A percentile compares a stretch with the other conserved stretches of the same genome.
Evolutionary conservation across 1,284 basidiomycete species (phyloP).

Genomic region (Ustanciosporium gigantosporum): DNA sequence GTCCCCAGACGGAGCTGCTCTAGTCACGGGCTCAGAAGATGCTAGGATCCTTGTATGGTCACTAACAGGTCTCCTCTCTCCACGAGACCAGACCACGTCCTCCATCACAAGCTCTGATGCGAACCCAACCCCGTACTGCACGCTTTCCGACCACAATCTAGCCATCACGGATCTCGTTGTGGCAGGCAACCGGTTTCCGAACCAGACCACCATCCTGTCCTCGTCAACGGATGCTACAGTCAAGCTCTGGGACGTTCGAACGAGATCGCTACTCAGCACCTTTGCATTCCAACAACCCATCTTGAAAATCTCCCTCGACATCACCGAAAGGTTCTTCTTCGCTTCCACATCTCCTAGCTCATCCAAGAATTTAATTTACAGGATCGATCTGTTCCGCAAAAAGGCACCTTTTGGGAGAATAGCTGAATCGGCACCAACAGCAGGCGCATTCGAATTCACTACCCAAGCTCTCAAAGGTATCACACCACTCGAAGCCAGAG

Average conservation of each 20-base stretch:
- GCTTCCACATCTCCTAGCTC: slow-evolving; percentile 65
- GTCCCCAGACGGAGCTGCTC: slow-evolving; percentile 75
- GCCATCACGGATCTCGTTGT: slow-evolving; percentile 80
- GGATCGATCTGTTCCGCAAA: slow-evolving; percentile 75
- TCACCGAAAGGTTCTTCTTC: slow-evolving; percentile 83
- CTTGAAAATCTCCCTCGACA: slow-evolving; percentile 74
- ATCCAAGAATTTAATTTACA: slow-evolving; percentile 71
- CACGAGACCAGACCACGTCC: slow-evolving; percentile 42
- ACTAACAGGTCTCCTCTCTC: slow-evolving; percentile 72
- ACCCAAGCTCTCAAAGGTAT: slow-evolving; percentile 21
- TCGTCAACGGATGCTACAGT: slow-evolving; percentile 86
- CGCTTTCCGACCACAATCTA: slow-evolving; percentile 86
- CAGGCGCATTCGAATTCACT: slow-evolving; percentile 16
- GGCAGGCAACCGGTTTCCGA: slow-evolving; percentile 76
- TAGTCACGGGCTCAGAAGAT: slow-evolving; percentile 87
- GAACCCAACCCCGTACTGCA: slow-evolving; percentile 73
- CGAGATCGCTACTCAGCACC: slow-evolving; percentile 77
- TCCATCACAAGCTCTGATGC: slow-evolving; percentile 40
- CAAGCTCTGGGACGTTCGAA: slow-evolving; percentile 85
- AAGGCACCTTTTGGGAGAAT: slow-evolving; percentile 39
- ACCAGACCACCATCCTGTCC: slow-evolving; percentile 74
- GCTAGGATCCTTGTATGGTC: slow-evolving; percentile 86
- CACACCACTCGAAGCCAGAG: slow-evolving; percentile 14
- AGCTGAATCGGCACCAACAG: background rate
- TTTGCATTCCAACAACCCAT: slow-evolving; percentile 77